Conservation (phyloP, 2,329 filamentous ascomycete genomes). For the Dryadomyces quercivorus region DNA sequence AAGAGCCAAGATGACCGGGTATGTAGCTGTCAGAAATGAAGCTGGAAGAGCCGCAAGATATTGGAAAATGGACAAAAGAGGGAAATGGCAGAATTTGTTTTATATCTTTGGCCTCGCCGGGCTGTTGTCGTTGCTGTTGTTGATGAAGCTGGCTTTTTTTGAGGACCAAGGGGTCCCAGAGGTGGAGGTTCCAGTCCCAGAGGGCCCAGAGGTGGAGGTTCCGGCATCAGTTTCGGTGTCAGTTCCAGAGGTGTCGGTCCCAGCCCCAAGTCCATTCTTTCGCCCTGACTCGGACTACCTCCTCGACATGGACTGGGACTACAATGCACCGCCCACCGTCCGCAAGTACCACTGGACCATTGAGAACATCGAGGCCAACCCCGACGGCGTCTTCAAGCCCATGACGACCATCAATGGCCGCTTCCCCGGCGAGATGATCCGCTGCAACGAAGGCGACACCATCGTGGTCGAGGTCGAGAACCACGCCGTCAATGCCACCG, state of each 20-base stretch:
- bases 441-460: slow-evolving; percentile 61
- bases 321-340: slow-evolving; percentile 31
- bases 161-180: not conserved
- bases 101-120: not conserved
- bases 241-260: not conserved
- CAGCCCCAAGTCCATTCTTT: slow-evolving; percentile 21
- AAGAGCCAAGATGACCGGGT: too few species aligned
- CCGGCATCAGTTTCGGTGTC: too few species aligned
- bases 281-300: slow-evolving; percentile 36
- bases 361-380: slow-evolving; percentile 48
- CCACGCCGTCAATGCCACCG: slow-evolving; percentile 47
- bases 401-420: slow-evolving; percentile 60
- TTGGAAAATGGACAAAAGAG: too few species aligned
- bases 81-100: slow-evolving; percentile 5
- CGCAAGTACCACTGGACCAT: slow-evolving; percentile 52
- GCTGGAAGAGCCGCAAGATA: too few species aligned
- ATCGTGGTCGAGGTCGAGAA: slow-evolving; percentile 57
- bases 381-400: slow-evolving; percentile 53
- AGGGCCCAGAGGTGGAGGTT: too few species aligned
- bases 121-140: slow-evolving; percentile 7
- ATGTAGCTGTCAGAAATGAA: too few species aligned
- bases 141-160: slow-evolving; percentile 11
- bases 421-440: slow-evolving; percentile 62
- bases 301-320: slow-evolving; percentile 44
- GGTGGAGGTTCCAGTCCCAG: not conserved